These are phyloP conservation scores for Terana coerulea DNA, from an alignment of 768 basidiomycete genomes.

Conservation along the genomic window DNA sequence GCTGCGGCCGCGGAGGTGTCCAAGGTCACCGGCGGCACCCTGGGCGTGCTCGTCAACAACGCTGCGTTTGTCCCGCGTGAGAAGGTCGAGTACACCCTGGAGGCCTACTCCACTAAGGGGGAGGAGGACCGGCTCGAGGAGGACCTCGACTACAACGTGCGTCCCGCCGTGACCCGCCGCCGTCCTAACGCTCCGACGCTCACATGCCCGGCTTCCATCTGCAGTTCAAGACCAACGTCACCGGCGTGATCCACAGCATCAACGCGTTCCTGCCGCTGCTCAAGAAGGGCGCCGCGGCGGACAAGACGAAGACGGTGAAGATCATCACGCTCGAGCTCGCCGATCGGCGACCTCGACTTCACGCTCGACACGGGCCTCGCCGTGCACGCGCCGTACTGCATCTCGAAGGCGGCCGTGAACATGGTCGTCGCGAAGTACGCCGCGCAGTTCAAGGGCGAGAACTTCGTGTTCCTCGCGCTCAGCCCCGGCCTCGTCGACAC, in stretches of 20 bases:
- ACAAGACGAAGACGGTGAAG: slow-evolving; percentile 28
- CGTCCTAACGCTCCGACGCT: not conserved
- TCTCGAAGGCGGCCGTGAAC: slow-evolving; percentile 32
- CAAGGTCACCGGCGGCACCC: slow-evolving; percentile 21
- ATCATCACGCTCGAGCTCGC: slow-evolving; percentile 27
- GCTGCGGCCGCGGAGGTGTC: slow-evolving; percentile 20
- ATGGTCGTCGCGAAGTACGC: slow-evolving; percentile 33
- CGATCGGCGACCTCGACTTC: too few relatives aligned
- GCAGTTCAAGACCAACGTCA: slow-evolving; percentile 28
- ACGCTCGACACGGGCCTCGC: slow-evolving; percentile 5
- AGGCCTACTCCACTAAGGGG: slow-evolving; percentile 14
- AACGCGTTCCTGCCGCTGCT: slow-evolving; percentile 33
- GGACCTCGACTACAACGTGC: slow-evolving; percentile 15
- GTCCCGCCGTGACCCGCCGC: not conserved
- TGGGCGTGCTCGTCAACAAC: slow-evolving; percentile 32
- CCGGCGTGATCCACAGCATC: slow-evolving; percentile 27
- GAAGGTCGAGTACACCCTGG: slow-evolving; percentile 9
- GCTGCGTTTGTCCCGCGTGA: slow-evolving; percentile 19
- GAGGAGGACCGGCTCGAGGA: slow-evolving; percentile 15
- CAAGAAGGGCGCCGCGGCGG: too few relatives aligned
- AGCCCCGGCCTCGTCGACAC: slow-evolving; percentile 31
- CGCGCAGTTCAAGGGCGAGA: slow-evolving; percentile 23
- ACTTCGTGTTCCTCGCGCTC: slow-evolving; percentile 28
- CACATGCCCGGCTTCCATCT: not conserved
- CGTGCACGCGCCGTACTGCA: slow-evolving; percentile 20